Base-by-base conservation (phyloP, 768 basidiomycete genomes). In the Mycena crocata region DNA sequence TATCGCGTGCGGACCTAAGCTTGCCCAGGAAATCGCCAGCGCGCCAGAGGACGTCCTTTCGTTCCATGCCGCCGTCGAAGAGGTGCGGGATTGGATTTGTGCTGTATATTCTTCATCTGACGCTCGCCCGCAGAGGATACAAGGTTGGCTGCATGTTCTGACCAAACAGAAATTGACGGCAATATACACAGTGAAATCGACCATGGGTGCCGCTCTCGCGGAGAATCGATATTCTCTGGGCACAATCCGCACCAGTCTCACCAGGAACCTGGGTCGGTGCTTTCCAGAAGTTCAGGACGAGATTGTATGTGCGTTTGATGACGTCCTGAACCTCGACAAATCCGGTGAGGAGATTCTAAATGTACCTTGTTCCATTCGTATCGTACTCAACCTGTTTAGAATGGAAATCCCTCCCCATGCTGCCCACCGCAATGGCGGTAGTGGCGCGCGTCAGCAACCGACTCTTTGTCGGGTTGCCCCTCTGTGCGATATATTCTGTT, bases 31-130 rank as follows among this genome's bases (percentile, higher is more conserved):
- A 46, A 10, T 85, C 13, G 74, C 75, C 30, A 80, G 72, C 46
- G 78, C 80, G 0, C 69, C 81, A 0, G 82, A 85, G n/a, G 74
- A 82, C 37, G 69, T 73, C 13, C 60, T 85, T 13, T 85, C 84
- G 0, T 77, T 81, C 30, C 0, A 26, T 2, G 80, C 78, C 26
- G 77, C 76, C 0, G 19, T 68, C 0, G 72, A 69, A 8, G 79
- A 85, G 32, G 85, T 81, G 42, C 15, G 44, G 14, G 5, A 15
- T 45, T 21, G n/a, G 6, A 9, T n/a, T 34, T 14, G 31, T n/a
- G 13, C 5, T 44, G 2, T 14, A 14, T 9, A 37, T 17, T 9
- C 9, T 37, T 9, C 9, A 9, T 17, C 37, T 37, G 37, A 37
- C n/a, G n/a, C n/a, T 9, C 17, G 17, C 10, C 44, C 0, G 21